phyloP scores from a whole-genome alignment of 495 filamentous ascomycete genomes.

The Letharia lupina region DNA sequence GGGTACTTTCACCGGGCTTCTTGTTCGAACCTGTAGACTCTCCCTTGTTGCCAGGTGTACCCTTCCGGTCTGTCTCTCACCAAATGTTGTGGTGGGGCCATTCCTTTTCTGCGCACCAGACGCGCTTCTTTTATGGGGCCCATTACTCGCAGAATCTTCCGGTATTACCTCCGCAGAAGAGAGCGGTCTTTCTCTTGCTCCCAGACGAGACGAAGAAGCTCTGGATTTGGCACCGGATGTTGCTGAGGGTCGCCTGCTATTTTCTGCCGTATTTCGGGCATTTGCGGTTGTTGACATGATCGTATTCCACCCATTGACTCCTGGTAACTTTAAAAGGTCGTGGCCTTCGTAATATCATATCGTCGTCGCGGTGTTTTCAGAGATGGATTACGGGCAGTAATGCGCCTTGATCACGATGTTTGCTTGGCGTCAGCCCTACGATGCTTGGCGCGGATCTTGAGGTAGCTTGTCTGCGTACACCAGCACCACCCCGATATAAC shows the following conservation, averaged over 20 bases:
- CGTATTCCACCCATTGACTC: neutral
- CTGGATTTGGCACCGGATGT: conserved; percentile 23
- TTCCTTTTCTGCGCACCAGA: conserved; percentile 17
- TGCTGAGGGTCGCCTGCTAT: conserved; percentile 18
- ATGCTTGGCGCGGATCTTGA: conserved; percentile 3
- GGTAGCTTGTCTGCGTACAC: conserved; percentile 12
- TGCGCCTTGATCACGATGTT: neutral
- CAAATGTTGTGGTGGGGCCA: conserved; percentile 16
- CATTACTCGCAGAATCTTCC: conserved; percentile 26
- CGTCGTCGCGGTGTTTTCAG: conserved; percentile 3
- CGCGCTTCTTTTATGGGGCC: conserved; percentile 16
- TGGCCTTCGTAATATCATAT: conserved; percentile 13
- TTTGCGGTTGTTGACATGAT: conserved; percentile 21
- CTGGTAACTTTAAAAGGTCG: neutral
- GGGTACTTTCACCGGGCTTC: conserved; percentile 57
- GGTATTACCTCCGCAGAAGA: conserved; percentile 25
- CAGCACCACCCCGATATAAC: neutral
- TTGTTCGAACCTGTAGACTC: conserved; percentile 50
- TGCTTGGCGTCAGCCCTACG: conserved; percentile 16
- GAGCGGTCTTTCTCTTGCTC: conserved; percentile 14
- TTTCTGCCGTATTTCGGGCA: conserved; percentile 18
- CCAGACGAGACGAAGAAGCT: conserved; percentile 22
- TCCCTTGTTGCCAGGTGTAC: conserved; percentile 56
- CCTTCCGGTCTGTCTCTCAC: conserved; percentile 39
- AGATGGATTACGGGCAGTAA: neutral